phyloP scores from a whole-genome alignment of 345 rosid genomes.

The Citrus inodora region DNA sequence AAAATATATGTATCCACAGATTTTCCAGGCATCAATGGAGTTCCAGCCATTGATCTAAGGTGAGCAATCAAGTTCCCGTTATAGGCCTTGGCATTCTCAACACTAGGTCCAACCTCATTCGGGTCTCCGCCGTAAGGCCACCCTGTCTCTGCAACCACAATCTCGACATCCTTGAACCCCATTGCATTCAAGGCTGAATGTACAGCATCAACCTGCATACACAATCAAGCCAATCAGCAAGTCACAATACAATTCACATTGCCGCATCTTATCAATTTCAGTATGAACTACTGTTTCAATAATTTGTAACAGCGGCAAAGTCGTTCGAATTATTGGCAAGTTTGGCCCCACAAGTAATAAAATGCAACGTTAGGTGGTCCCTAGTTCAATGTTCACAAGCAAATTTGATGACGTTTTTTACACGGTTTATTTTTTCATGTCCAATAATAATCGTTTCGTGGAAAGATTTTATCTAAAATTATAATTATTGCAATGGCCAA shows the following conservation, averaged over 20 bases:
- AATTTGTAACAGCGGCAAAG: not conserved
- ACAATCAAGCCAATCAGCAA: not conserved
- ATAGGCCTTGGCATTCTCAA: constrained; percentile 89
- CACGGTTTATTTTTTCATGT: not conserved
- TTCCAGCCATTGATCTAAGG: constrained; percentile 74
- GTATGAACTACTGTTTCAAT: not conserved
- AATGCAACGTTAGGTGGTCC: constrained; percentile 18
- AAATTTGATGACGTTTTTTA: not conserved
- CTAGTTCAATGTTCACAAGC: not conserved
- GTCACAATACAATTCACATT: not conserved
- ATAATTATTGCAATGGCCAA: constrained; percentile 20
- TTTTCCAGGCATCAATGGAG: constrained; percentile 94
- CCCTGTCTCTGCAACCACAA: constrained; percentile 89
- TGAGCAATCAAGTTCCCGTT: constrained; percentile 84
- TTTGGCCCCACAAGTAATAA: not conserved
- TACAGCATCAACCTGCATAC: constrained; percentile 77
- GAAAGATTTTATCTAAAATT: not conserved
- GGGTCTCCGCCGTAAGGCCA: constrained; percentile 83
- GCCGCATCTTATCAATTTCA: not conserved
- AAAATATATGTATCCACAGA: constrained; percentile 87
- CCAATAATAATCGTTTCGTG: not conserved
- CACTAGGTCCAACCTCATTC: constrained; percentile 69
- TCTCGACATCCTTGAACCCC: constrained; percentile 74
- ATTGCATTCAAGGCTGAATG: constrained; percentile 71
- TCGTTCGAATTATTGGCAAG: not conserved